phyloP scores from a whole-genome alignment of 1,284 basidiomycete species.

The Mycena citricolor region DNA sequence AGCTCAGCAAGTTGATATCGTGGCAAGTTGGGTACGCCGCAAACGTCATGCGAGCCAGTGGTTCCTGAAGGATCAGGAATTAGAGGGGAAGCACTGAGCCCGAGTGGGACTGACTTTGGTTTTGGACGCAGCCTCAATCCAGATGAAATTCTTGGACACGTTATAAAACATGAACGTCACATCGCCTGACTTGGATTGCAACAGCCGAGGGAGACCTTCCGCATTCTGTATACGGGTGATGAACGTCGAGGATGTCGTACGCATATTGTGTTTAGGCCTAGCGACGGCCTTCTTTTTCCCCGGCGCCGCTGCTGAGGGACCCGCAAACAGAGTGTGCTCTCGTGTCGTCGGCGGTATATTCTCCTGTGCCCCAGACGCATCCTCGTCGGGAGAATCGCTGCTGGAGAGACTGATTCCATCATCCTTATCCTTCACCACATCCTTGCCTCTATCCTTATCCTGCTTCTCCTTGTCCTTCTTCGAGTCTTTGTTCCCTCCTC shows the following conservation, averaged over 20 bases:
- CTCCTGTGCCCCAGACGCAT: conserved; percentile 25
- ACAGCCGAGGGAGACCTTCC: conserved; percentile 72
- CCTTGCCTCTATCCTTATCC: no score
- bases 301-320: conserved; percentile 35
- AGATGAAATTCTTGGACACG: conserved; percentile 73
- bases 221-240: conserved; percentile 80
- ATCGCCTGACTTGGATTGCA: conserved; percentile 82
- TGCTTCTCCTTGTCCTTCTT: conserved; percentile 52
- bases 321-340: conserved; percentile 52
- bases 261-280: conserved; percentile 84
- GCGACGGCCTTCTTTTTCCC: conserved; percentile 65
- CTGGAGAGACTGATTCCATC: conserved; percentile 76
- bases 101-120: conserved; percentile 77
- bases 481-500: conserved; percentile 54
- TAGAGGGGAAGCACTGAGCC: conserved; percentile 13
- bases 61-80: conserved; percentile 58
- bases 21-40: conserved; percentile 87
- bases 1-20: conserved; percentile 80
- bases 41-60: conserved; percentile 84
- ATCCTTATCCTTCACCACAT: conserved; percentile 48
- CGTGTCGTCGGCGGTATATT: conserved; percentile 32
- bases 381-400: conserved; percentile 71
- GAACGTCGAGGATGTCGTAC: conserved; percentile 87
- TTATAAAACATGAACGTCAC: conserved; percentile 85
- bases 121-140: conserved; percentile 79